phyloP scores from a whole-genome alignment of 768 basidiomycete species.

The Mycena crocata region DNA sequence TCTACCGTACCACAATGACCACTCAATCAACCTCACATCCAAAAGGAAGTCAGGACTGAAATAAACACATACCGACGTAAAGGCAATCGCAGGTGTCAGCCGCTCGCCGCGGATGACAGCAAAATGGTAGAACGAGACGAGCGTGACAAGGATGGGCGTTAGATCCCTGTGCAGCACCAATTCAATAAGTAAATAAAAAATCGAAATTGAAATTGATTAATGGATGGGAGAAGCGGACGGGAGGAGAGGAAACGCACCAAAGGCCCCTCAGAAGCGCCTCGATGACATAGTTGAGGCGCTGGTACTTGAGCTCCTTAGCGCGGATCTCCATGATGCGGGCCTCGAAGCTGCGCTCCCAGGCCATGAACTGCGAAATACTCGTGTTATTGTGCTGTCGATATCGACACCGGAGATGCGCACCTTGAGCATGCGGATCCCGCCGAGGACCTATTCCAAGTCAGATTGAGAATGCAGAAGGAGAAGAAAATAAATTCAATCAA shows the following conservation, averaged over 20 bases:
- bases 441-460: slow-evolving; percentile 67
- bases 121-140: slow-evolving; percentile 55
- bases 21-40: background rate
- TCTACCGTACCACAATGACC: background rate
- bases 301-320: no score
- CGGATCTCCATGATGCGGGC: background rate
- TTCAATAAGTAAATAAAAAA: no score
- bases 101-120: slow-evolving; percentile 63
- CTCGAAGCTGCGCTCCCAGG: background rate
- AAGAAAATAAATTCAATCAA: slow-evolving; percentile 51
- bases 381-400: no score
- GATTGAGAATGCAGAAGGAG: slow-evolving; percentile 17
- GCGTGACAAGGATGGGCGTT: slow-evolving; percentile 46
- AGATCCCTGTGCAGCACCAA: slow-evolving; percentile 47
- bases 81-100: slow-evolving; percentile 72
- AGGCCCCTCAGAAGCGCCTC: no score
- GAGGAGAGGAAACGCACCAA: no score
- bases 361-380: background rate
- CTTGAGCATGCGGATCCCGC: slow-evolving; percentile 78
- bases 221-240: no score
- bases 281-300: no score
- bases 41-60: slow-evolving; percentile 48
- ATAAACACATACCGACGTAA: slow-evolving; percentile 51
- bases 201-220: no score
- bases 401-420: slow-evolving; percentile 34